These are phyloP conservation scores for Pythium plurisporium DNA, from an alignment of 352 stramenopile genomes.

Conservation along the genomic window DNA sequence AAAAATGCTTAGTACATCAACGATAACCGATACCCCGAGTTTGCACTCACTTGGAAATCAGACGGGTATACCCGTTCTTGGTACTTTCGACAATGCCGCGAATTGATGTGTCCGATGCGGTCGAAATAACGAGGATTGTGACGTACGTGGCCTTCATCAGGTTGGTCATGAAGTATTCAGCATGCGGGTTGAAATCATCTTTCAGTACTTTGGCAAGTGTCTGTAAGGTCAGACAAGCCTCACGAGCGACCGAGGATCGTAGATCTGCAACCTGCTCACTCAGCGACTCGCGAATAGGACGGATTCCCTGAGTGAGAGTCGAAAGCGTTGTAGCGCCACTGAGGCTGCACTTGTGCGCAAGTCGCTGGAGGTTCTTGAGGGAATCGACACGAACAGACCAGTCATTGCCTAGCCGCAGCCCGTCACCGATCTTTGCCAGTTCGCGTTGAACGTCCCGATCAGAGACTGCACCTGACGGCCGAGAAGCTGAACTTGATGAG, in stretches of 20 bases:
- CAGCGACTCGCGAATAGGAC: constrained; percentile 52
- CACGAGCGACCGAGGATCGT: constrained; percentile 69
- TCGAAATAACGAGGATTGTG: constrained; percentile 85
- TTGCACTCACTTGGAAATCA: constrained; percentile 60
- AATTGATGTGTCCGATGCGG: constrained; percentile 63
- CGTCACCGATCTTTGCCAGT: constrained; percentile 45
- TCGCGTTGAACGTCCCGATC: constrained; percentile 65
- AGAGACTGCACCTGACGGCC: constrained; percentile 23
- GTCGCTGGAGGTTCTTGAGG: constrained; percentile 56
- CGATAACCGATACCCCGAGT: neutral
- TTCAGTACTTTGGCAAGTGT: constrained; percentile 47
- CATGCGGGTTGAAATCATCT: constrained; percentile 75
- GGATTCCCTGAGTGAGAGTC: constrained; percentile 40
- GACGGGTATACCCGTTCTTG: constrained; percentile 57
- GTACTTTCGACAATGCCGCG: constrained; percentile 75
- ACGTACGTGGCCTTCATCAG: constrained; percentile 84
- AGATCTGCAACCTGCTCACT: constrained; percentile 73
- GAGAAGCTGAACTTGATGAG: neutral
- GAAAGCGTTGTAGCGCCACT: constrained; percentile 21
- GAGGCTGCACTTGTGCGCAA: constrained; percentile 40
- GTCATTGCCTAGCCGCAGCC: constrained; percentile 59
- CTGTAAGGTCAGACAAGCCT: constrained; percentile 73
- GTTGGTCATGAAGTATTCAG: constrained; percentile 63
- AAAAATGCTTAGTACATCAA: neutral
- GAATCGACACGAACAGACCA: constrained; percentile 77